These are phyloP conservation scores for Boletellus ananiceps DNA, from an alignment of 768 basidiomycete species.

Conservation along the genomic window DNA sequence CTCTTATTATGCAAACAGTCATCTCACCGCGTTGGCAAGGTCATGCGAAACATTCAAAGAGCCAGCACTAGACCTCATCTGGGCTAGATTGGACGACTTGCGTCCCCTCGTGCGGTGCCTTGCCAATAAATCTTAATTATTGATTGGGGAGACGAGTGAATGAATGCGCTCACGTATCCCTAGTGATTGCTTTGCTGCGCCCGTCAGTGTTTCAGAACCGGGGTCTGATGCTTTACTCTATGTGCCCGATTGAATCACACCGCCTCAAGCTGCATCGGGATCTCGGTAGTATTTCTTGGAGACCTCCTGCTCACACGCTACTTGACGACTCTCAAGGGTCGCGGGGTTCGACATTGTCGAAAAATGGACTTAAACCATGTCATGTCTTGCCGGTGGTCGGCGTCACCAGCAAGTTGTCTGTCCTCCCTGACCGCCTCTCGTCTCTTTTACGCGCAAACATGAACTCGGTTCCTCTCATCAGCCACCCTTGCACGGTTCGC, in stretches of 20 bases:
- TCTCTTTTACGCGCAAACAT: constrained; percentile 31
- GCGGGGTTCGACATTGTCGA: constrained; percentile 19
- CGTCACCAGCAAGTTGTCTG: constrained; percentile 9
- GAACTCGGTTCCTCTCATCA: constrained; percentile 55
- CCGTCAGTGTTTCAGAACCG: not conserved
- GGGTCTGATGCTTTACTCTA: not conserved
- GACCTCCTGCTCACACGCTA: constrained; percentile 4
- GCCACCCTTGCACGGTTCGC: constrained; percentile 75
- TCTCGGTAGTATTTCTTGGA: constrained; percentile 9
- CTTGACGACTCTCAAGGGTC: constrained; percentile 14
- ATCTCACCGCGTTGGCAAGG: too few relatives aligned
- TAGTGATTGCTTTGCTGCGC: too few relatives aligned
- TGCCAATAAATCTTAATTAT: too few relatives aligned
- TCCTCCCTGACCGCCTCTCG: constrained; percentile 16
- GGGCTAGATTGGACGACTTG: too few relatives aligned
- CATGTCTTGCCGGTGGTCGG: too few relatives aligned
- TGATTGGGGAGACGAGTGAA: too few relatives aligned
- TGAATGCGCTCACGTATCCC: not conserved
- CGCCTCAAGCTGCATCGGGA: constrained; percentile 16
- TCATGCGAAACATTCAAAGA: too few relatives aligned
- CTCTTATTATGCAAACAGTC: too few relatives aligned
- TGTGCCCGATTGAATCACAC: constrained; percentile 24
- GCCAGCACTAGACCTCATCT: too few relatives aligned
- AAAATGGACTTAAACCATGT: constrained; percentile 15
- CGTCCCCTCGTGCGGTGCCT: too few relatives aligned